Base-by-base conservation (phyloP, 257 asterid species). In the Plantago major region DNA sequence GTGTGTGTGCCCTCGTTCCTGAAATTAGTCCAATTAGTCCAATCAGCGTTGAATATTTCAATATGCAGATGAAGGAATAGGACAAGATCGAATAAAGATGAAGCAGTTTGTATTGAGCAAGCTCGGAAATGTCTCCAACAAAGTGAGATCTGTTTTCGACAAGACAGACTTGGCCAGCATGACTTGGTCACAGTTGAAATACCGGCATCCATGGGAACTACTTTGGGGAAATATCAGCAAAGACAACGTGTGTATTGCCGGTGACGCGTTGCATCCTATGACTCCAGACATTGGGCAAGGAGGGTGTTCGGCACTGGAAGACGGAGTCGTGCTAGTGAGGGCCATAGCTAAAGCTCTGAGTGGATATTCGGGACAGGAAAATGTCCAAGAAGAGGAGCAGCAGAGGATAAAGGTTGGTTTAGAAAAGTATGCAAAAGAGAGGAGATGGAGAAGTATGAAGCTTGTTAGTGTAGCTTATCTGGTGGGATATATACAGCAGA, bases 301-400 rank as follows among this genome's bases (percentile, higher is more conserved):
- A 40, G 62, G 71, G 14, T 57, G 71, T 49, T 57, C 71, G 1
- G 55, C 71, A 3, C 40, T 67, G 2, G 71, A 58, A 57, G 71
- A 67, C 40, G 52, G 65, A 0, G 45, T 58, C 11, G 45, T 67
- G n/a, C 18, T 67, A 42, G 71, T 65, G 9, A 48, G 65, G 16
- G 7, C 16, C 44, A 15, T 22, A 7, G 62, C 62, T 12, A 14
- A 40, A 10, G 62, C 30, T 22, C 12, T 57, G 33, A 47, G 11
- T 17, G 46, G 46, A n/a, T 37, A 16, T 11, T n/a, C 58, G 62
- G 37, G 42, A 37, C 28, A 7, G 46, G 48, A 57, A 57, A 15
- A 10, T 42, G 3, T 19, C 38, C n/a, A n/a, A n/a, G 47, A 40
- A 33, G 46, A 55, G 15, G n/a, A 56, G 62, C 62, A 57, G 22